Evolutionary conservation across 2,329 filamentous ascomycete genomes (phyloP).

Genomic region (Phyllosticta citriasiana): DNA sequence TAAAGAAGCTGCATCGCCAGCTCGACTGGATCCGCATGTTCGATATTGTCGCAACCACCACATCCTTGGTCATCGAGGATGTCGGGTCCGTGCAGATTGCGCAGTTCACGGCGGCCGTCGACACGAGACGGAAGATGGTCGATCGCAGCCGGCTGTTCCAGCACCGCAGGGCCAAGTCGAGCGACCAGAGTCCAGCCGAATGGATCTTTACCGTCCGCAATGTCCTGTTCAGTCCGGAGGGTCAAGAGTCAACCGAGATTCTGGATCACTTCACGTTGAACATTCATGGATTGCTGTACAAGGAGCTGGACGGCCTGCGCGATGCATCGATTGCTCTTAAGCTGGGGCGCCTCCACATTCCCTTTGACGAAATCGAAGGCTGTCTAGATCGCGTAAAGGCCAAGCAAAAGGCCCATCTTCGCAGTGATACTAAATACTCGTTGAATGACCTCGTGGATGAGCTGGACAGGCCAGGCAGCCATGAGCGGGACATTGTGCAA

Average conservation of each 20-base stretch:
- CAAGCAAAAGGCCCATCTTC: conserved; percentile 24
- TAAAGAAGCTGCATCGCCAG: conserved; percentile 77
- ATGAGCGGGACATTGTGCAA: conserved; percentile 60
- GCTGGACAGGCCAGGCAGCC: conserved; percentile 56
- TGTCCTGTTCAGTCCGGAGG: conserved; percentile 78
- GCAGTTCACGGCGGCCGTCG: conserved; percentile 74
- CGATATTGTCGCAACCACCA: conserved; percentile 76
- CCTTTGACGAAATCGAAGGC: conserved; percentile 71
- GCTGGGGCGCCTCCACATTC: conserved; percentile 79
- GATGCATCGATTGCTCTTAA: conserved; percentile 88
- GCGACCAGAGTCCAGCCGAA: conserved; percentile 67
- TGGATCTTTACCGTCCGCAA: conserved; percentile 86
- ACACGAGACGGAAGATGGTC: conserved; percentile 84
- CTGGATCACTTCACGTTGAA: conserved; percentile 83
- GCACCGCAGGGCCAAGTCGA: conserved; percentile 43
- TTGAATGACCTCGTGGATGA: conserved; percentile 68
- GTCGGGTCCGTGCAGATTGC: conserved; percentile 81
- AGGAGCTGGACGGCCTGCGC: conserved; percentile 72
- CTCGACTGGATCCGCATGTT: conserved; percentile 84
- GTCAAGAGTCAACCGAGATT: conserved; percentile 74
- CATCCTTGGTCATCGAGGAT: conserved; percentile 64
- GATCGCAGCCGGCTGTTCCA: conserved; percentile 84
- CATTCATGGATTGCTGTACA: conserved; percentile 81
- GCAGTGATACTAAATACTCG: conserved; percentile 43
- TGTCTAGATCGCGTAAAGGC: conserved; percentile 49